Evolutionary conservation across 805 yeast species (phyloP), one percentile per base, ranked within the genome.

Genomic region (Candida anglica): DNA sequence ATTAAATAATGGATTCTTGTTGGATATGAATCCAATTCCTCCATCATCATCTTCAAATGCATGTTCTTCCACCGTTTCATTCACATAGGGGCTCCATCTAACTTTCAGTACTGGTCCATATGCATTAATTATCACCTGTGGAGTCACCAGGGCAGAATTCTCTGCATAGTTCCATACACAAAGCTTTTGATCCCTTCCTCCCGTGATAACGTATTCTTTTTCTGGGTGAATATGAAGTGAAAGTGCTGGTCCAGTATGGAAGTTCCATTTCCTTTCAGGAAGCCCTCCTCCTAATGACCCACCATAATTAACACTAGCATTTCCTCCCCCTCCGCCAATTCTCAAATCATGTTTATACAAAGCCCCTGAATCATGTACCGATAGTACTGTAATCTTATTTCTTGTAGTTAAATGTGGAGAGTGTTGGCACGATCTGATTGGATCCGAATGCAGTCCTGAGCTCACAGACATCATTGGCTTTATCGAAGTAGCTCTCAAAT

Each of bases 171-270:
- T 81, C 91, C 94, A 86, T 3, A 84, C 77, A 40, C 84, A 86
- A 22, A 84, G 67, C 44, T 79, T 81, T 34, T 83, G 81, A 58
- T 93, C 98, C 47, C 97, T 71, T 6, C 98, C 98, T 11, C 97
- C 97, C 15, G 96, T 86, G 4, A 81, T 80, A 15, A 93, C 73
- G 47, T 81, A 85, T 42, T 89, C 95, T 23, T 71, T 54, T 24
- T 78, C 80, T 0, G 94, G 95, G 51, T 89, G 96, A 80, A 95
- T 88, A 47, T 86, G 88, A 4, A 93, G 57, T 4, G 94, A 77
- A 13, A 89, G 63, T 0, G 95, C 98, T 2, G 96, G 95, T 0
- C 95, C 95, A 2, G 87, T 75, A 53, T 91, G 98, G 3, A 96
- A 94, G 47, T 82, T 85, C 53, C 93, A 71, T 39, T 81, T 78